Evolutionary conservation across 2,329 filamentous ascomycete species (phyloP).

Genomic region (Thelonectria discophora): DNA sequence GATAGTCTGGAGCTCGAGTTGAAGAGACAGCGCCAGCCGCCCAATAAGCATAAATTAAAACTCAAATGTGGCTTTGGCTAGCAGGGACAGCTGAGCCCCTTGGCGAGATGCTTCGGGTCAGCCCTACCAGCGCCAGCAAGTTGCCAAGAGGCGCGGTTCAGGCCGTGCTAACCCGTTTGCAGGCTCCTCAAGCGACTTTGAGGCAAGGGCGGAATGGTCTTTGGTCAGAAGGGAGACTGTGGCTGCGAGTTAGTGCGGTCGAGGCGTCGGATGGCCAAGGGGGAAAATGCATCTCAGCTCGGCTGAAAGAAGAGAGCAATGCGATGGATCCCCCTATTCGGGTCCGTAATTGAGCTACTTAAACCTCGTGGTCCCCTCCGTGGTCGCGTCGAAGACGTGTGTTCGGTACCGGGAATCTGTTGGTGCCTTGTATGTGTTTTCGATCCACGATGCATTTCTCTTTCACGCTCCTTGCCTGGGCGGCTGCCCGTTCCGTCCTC

Average conservation of each 20-base stretch:
- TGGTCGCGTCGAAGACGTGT: not conserved
- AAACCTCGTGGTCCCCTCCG: not conserved
- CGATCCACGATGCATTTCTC: not conserved
- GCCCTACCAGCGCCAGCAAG: not conserved
- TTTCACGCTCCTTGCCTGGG: not conserved
- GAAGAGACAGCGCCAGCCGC: not conserved
- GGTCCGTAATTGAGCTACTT: not conserved
- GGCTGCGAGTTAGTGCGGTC: not conserved
- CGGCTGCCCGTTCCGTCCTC: not conserved
- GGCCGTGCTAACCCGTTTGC: not conserved
- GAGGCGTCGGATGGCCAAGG: not conserved
- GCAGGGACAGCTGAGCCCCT: not conserved
- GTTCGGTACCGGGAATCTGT: not conserved
- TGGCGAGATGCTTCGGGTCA: not conserved
- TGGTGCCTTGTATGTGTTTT: not conserved
- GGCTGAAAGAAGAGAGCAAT: not conserved
- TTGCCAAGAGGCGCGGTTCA: not conserved
- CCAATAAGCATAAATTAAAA: not conserved
- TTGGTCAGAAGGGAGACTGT: not conserved
- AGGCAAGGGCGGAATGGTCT: not conserved
- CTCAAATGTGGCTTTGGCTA: not conserved
- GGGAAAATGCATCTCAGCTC: not conserved
- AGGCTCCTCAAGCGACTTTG: not conserved
- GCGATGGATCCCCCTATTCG: too few species aligned
- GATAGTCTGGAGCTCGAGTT: not conserved